Base-by-base conservation (phyloP, 1,284 basidiomycete genomes). In the Austroboletus novae-zelandiae region DNA sequence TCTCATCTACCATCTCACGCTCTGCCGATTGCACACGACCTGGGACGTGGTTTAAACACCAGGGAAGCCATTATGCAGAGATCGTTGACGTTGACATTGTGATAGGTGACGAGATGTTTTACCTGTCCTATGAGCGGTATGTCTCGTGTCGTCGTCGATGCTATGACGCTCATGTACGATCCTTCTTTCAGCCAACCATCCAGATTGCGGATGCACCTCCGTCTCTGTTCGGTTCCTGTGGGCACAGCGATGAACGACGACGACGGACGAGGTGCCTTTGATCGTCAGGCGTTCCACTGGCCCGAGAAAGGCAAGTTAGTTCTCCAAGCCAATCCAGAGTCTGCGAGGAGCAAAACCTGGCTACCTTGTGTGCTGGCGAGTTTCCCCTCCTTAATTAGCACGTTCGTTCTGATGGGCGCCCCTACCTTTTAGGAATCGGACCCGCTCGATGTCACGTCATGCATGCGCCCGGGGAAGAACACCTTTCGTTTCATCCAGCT, bases 401-500 rank as follows among this genome's bases (percentile, higher is more conserved):
- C 17, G n/a, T 18, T 4, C 17, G 15, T 18, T 9, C 35, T 18
- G n/a, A 18, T n/a, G 18, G 17, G 7, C 17, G 8, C 11, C n/a
- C 18, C 5, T 37, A 18, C 17, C 9, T 5, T 35, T 25, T 27
- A 66, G 65, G 59, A 51, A 9, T 54, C 53, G 4, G 56, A 49
- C 13, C 57, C 61, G 10, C 35, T 66, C 15, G 63, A 69, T 47
- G 62, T 69, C 45, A 62, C 67, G 17, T 41, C 62, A 3, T 64
- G 46, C 14, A 32, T 67, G 4, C 52, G n/a, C 13, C 66, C 62
- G 1, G 65, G 67, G 9, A 65, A 49, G 40, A 66, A 69, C 50
- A 54, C 55, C 0, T 58, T 66, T 27, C 62, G 67, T 17, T 65
- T 67, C 36, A 68, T 66, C 10, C 66, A 67, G 9, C 44, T 66